These are phyloP conservation scores for Lactifluus volemus DNA, from an alignment of 768 basidiomycete genomes.

Conservation along the genomic window DNA sequence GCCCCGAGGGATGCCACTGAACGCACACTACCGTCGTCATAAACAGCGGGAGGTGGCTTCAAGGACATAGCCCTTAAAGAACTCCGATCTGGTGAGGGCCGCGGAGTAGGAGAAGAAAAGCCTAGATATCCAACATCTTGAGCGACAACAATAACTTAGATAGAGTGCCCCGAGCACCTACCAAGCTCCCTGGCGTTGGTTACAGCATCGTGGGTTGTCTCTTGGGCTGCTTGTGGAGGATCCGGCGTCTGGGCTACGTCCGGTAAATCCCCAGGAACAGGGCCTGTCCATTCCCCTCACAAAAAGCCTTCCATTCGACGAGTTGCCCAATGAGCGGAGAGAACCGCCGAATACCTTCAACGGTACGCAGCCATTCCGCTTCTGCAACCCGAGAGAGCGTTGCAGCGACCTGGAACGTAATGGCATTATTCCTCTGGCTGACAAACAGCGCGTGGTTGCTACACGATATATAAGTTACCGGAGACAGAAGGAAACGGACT, in stretches of 20 bases:
- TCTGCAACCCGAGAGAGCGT: slow-evolving; percentile 66
- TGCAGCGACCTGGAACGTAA: slow-evolving; percentile 54
- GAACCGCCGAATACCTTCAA: slow-evolving; percentile 62
- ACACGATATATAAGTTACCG: neutral
- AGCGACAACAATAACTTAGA: neutral
- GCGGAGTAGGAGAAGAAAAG: neutral
- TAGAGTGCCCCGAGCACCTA: neutral
- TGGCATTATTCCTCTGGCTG: slow-evolving; percentile 49
- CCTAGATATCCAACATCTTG: neutral
- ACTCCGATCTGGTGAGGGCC: neutral
- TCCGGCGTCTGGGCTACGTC: slow-evolving; percentile 21
- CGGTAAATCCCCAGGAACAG: slow-evolving; percentile 37
- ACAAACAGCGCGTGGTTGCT: slow-evolving; percentile 62
- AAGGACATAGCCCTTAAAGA: neutral
- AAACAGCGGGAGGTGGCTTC: slow-evolving; percentile 7
- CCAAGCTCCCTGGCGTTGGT: neutral
- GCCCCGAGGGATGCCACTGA: slow-evolving; percentile 58
- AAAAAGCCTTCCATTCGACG: slow-evolving; percentile 63
- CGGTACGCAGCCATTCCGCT: slow-evolving; percentile 64
- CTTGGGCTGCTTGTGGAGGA: neutral
- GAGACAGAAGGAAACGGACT: neutral
- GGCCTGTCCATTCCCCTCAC: slow-evolving; percentile 69
- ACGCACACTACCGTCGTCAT: slow-evolving; percentile 24
- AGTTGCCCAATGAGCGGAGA: slow-evolving; percentile 61
- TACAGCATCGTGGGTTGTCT: neutral